A percentile compares a stretch with the other conserved stretches of the same genome.
phyloP scores from a whole-genome alignment of 2,329 filamentous ascomycete species.

The Neofusicoccum sp. region DNA sequence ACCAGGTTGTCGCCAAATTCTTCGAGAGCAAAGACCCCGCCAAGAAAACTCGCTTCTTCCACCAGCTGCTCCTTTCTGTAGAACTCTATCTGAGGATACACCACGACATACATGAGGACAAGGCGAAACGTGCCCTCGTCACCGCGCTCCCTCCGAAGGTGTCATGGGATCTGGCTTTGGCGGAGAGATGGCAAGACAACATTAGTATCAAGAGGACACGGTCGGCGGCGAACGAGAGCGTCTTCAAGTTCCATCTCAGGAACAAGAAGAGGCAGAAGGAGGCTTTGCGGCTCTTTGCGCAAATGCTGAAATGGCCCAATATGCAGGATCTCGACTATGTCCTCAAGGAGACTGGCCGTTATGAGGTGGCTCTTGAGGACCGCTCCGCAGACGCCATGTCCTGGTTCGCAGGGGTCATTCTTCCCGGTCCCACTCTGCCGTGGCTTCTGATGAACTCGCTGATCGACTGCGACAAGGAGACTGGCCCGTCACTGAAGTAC shows the following conservation, averaged over 20 bases:
- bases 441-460: slow-evolving; percentile 78
- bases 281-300: slow-evolving; percentile 66
- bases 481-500: slow-evolving; percentile 62
- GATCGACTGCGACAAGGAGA: slow-evolving; percentile 71
- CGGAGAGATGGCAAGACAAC: slow-evolving; percentile 69
- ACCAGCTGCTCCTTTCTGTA: slow-evolving; percentile 71
- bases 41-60: slow-evolving; percentile 67
- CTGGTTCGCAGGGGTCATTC: slow-evolving; percentile 71
- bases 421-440: slow-evolving; percentile 68
- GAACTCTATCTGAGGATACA: slow-evolving; percentile 71
- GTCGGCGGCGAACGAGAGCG: slow-evolving; percentile 40
- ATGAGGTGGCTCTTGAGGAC: slow-evolving; percentile 49
- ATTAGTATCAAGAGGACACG: slow-evolving; percentile 64
- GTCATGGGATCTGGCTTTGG: slow-evolving; percentile 71
- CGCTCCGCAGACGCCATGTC: slow-evolving; percentile 73
- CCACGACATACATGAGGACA: slow-evolving; percentile 59
- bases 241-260: slow-evolving; percentile 62
- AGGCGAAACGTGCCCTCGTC: slow-evolving; percentile 64
- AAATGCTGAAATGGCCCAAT: slow-evolving; percentile 76
- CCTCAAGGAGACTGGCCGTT: slow-evolving; percentile 58
- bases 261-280: slow-evolving; percentile 67
- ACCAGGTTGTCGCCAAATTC: slow-evolving; percentile 72
- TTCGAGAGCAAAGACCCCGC: slow-evolving; percentile 60
- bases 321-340: slow-evolving; percentile 62
- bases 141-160: slow-evolving; percentile 67